These are phyloP conservation scores for Vigna reflexopilosa DNA, from an alignment of 306 rosid genomes.

Conservation along the genomic window DNA sequence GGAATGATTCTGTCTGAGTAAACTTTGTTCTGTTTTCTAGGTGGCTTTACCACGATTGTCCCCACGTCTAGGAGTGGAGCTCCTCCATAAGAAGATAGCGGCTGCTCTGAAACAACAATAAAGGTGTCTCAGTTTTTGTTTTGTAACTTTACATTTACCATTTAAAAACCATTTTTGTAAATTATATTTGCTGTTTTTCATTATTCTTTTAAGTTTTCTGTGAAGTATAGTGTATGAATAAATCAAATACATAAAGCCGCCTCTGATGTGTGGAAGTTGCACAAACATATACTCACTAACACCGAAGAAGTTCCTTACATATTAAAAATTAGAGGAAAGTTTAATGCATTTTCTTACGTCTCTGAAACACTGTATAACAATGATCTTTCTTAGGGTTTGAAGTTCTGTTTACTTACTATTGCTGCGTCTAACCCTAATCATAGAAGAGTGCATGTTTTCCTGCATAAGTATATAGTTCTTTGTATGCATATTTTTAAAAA, in stretches of 20 bases:
- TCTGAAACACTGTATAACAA: background rate
- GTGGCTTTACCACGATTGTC: conserved; percentile 77
- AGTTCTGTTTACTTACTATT: background rate
- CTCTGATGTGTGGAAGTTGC: background rate
- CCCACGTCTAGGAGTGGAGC: conserved; percentile 92
- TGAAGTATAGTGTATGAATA: background rate
- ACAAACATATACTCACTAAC: background rate
- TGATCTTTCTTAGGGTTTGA: background rate
- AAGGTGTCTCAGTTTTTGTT: conserved; percentile 9
- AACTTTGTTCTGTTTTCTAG: conserved; percentile 53
- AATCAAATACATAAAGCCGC: conserved; percentile 8
- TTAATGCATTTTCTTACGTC: background rate
- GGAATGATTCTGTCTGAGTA: conserved; percentile 26
- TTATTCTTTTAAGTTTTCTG: background rate
- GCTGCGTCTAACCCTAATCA: background rate
- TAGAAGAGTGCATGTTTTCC: conserved; percentile 27
- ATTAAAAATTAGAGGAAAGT: background rate
- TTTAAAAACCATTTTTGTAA: conserved; percentile 8
- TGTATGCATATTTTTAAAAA: too few species aligned
- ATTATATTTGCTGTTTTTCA: background rate
- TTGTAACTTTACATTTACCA: conserved; percentile 23
- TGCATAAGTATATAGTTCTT: background rate
- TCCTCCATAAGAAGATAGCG: conserved; percentile 80
- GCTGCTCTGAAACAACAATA: conserved; percentile 65
- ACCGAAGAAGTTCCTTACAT: background rate